These are phyloP conservation scores for Globisporangium nagaii DNA, from an alignment of 352 stramenopile species.

Conservation along the genomic window DNA sequence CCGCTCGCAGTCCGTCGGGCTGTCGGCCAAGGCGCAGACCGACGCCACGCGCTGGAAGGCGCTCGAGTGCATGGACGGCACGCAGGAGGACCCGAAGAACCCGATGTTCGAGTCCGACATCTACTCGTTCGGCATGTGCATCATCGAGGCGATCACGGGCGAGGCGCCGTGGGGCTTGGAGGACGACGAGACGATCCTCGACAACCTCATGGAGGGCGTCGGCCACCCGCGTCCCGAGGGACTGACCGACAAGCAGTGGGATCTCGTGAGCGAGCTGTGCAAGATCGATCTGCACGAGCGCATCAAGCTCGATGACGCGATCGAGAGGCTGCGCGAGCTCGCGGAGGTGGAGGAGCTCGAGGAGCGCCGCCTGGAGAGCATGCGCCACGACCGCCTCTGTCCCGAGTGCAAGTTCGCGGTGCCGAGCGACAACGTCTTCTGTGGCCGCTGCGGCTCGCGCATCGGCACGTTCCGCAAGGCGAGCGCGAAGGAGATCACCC, in stretches of 20 bases:
- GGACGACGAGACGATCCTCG: conserved; percentile 24
- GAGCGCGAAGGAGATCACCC: not conserved
- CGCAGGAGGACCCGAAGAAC: not conserved
- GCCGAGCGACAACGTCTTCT: conserved; percentile 13
- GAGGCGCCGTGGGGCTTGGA: conserved; percentile 25
- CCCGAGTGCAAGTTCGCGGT: conserved; percentile 11
- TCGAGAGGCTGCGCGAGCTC: conserved; percentile 8
- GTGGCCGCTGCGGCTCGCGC: conserved; percentile 10
- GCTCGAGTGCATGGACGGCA: conserved; percentile 26
- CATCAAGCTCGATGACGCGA: conserved; percentile 1
- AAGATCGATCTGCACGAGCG: conserved; percentile 5
- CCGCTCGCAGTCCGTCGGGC: conserved; percentile 18
- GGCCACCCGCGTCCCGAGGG: conserved; percentile 5
- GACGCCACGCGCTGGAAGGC: conserved; percentile 36
- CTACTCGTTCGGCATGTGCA: conserved; percentile 40
- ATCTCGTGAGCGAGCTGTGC: conserved; percentile 7
- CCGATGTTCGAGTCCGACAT: conserved; percentile 30
- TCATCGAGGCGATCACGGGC: conserved; percentile 30
- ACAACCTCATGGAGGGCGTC: conserved; percentile 10
- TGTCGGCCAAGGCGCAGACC: conserved; percentile 26
- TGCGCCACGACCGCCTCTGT: conserved; percentile 11
- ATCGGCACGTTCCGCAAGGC: conserved; percentile 8
- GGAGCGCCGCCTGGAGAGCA: conserved; percentile 5
- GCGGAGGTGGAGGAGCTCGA: conserved; percentile 11
- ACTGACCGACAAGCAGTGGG: conserved; percentile 11